phyloP scores from a whole-genome alignment of 2,329 filamentous ascomycete species.

The Beauveria sp. region DNA sequence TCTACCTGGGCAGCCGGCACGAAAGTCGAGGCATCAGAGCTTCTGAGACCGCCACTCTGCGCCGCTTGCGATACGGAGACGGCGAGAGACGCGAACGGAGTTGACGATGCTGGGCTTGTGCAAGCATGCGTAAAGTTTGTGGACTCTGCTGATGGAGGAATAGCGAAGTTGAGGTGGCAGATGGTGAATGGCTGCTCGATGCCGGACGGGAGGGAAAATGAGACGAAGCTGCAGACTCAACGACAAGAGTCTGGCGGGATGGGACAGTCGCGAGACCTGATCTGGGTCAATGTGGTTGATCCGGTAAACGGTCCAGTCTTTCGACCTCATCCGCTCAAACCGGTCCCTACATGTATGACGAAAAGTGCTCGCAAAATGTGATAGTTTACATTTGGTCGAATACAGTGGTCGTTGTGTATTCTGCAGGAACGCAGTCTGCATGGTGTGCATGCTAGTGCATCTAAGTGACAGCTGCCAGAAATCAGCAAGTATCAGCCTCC shows the following conservation, averaged over 20 bases:
- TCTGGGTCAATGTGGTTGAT: constrained; percentile 44
- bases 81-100: constrained; percentile 27
- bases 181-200: neutral
- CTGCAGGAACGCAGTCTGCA: neutral
- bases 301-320: constrained; percentile 41
- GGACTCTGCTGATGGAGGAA: constrained; percentile 37
- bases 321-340: constrained; percentile 41
- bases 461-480: neutral
- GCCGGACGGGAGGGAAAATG: neutral
- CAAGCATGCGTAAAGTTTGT: constrained; percentile 37
- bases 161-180: constrained; percentile 38
- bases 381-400: neutral
- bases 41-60: constrained; percentile 42
- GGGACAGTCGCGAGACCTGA: constrained; percentile 17
- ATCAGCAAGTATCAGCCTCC: neutral
- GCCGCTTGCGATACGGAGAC: constrained; percentile 35
- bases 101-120: constrained; percentile 21
- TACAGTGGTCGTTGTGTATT: neutral
- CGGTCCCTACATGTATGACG: constrained; percentile 37
- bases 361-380: neutral
- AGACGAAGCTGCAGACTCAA: neutral
- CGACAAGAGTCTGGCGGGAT: constrained; percentile 16
- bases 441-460: too few relatives aligned
- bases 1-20: constrained; percentile 22
- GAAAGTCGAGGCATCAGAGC: constrained; percentile 28